A percentile compares a stretch with the other conserved stretches of the same genome.
These are phyloP conservation scores for Nidularia sp. DNA, from an alignment of 768 basidiomycete species.

Conservation along the genomic window DNA sequence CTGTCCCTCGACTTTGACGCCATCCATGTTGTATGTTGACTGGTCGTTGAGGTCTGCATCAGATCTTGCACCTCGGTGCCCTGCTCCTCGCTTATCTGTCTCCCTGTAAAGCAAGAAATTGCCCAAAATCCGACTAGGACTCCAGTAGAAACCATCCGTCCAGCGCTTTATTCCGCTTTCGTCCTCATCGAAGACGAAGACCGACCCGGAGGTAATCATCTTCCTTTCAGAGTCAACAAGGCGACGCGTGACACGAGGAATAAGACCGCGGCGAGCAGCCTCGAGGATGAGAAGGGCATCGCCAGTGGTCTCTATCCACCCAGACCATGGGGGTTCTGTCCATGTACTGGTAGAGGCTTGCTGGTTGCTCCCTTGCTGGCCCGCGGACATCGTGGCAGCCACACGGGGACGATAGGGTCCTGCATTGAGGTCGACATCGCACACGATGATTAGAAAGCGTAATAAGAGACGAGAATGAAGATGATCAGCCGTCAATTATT, in stretches of 20 bases:
- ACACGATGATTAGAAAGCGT: slow-evolving; percentile 16
- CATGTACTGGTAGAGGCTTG: slow-evolving; percentile 43
- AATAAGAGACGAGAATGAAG: slow-evolving; percentile 18
- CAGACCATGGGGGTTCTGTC: slow-evolving; percentile 89
- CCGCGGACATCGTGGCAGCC: slow-evolving; percentile 28
- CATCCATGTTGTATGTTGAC: slow-evolving; percentile 20
- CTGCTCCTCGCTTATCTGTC: slow-evolving; percentile 77
- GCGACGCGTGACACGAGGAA: slow-evolving; percentile 87
- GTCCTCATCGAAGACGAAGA: slow-evolving; percentile 97
- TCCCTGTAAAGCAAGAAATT: slow-evolving; percentile 96
- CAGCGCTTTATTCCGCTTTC: slow-evolving; percentile 97
- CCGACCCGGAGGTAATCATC: slow-evolving; percentile 90
- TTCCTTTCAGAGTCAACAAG: slow-evolving; percentile 89
- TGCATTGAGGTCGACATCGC: slow-evolving; percentile 15
- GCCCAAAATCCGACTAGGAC: slow-evolving; percentile 86
- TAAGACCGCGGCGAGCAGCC: slow-evolving; percentile 84
- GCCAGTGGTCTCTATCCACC: slow-evolving; percentile 93
- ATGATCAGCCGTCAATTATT: slow-evolving; percentile 43
- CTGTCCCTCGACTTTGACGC: slow-evolving; percentile 27
- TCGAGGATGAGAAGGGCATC: slow-evolving; percentile 97
- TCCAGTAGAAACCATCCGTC: slow-evolving; percentile 98
- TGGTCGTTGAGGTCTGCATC: slow-evolving; percentile 33
- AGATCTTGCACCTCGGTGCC: slow-evolving; percentile 49
- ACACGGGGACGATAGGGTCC: slow-evolving; percentile 8
- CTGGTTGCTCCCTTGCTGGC: slow-evolving; percentile 26